A percentile compares a stretch with the other conserved stretches of the same genome.
phyloP scores from a whole-genome alignment of 768 basidiomycete species.

The Kwoniella dejecticola region DNA sequence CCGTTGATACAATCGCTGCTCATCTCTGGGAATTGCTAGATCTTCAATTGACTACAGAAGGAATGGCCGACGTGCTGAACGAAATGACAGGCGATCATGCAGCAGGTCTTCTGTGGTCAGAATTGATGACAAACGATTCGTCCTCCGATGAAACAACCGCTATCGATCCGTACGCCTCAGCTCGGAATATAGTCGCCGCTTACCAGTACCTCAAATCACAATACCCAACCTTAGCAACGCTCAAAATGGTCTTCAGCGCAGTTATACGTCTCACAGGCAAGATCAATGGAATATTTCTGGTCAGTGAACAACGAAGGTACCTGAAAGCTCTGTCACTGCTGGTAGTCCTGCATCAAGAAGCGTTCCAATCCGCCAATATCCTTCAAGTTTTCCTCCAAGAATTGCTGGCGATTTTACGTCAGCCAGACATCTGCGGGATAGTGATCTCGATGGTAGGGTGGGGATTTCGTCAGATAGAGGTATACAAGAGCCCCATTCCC shows the following conservation, averaged over 20 bases:
- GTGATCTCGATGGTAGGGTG: conserved; percentile 79
- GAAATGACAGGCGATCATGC: neutral
- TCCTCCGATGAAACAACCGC: neutral
- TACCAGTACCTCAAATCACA: conserved; percentile 65
- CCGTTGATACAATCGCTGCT: conserved; percentile 12
- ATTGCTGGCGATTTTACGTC: conserved; percentile 65
- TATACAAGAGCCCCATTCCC: conserved; percentile 27
- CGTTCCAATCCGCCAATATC: conserved; percentile 65
- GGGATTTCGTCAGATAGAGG: conserved; percentile 61
- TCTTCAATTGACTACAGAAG: neutral
- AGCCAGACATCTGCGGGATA: conserved; percentile 67
- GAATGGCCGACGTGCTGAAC: conserved; percentile 1
- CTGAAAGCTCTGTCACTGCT: conserved; percentile 74
- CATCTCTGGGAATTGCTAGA: conserved; percentile 18
- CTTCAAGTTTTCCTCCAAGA: conserved; percentile 72
- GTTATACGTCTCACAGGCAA: conserved; percentile 64
- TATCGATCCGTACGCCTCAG: conserved; percentile 13
- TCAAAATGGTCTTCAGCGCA: conserved; percentile 75
- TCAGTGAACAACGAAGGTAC: conserved; percentile 79
- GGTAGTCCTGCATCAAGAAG: conserved; percentile 65
- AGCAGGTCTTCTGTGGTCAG: conserved; percentile 1
- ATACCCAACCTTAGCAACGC: conserved; percentile 56
- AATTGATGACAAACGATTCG: conserved; percentile 18
- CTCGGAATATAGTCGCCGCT: conserved; percentile 47
- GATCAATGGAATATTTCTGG: conserved; percentile 67